phyloP scores from a whole-genome alignment of 2,329 filamentous ascomycete genomes.

The Corynespora cassiicola region DNA sequence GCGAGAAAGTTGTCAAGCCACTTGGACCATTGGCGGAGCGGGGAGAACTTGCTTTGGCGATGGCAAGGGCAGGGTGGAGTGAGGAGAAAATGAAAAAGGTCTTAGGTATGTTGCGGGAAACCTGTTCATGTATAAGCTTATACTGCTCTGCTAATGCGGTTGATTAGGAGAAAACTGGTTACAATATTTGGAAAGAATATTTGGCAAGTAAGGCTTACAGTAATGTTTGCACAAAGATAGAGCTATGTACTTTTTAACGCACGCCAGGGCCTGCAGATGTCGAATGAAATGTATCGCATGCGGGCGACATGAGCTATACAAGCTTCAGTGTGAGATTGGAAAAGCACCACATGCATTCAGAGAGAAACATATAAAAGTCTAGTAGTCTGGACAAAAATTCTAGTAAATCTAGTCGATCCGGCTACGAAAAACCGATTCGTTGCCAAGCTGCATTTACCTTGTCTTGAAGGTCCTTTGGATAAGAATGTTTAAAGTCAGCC shows the following conservation, averaged over 20 bases:
- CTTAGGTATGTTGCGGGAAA: slow-evolving; percentile 3
- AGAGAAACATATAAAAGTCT: too few species aligned
- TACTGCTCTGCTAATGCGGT: background rate
- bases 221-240: background rate
- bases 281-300: too few species aligned
- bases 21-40: slow-evolving; percentile 46
- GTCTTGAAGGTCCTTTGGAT: slow-evolving; percentile 49
- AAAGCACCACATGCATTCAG: too few species aligned
- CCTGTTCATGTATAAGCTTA: background rate
- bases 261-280: too few species aligned
- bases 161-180: slow-evolving; percentile 48
- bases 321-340: too few species aligned
- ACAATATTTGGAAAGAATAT: slow-evolving; percentile 45
- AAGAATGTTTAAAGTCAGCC: slow-evolving; percentile 42
- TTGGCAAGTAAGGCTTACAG: slow-evolving; percentile 14
- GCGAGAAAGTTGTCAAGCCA: slow-evolving; percentile 50
- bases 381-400: too few species aligned
- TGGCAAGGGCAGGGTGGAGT: slow-evolving; percentile 48
- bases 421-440: slow-evolving; percentile 3
- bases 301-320: too few species aligned
- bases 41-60: slow-evolving; percentile 42
- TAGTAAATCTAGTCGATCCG: too few species aligned
- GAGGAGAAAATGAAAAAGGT: slow-evolving; percentile 49
- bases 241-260: too few species aligned
- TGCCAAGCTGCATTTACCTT: slow-evolving; percentile 48